Evolutionary conservation across 108 stramenopile genomes (phyloP).

Genomic region (Nitzschia sp.): DNA sequence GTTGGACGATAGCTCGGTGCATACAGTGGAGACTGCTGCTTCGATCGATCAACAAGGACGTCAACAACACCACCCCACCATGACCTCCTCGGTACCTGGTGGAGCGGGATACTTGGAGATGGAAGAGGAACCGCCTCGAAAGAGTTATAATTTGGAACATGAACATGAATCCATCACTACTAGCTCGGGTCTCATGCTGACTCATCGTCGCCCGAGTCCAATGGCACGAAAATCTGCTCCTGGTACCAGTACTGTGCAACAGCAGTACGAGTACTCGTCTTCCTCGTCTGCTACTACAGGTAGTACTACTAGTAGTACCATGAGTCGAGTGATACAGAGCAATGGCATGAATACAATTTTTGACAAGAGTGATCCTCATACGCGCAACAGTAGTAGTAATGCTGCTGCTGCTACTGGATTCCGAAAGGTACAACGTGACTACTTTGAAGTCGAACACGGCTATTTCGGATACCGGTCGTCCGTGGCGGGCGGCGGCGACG

Average conservation of each 20-base stretch:
- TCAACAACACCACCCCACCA: constrained; percentile 5
- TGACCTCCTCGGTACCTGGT: constrained; percentile 19
- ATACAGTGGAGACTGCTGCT: neutral
- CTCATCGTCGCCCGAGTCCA: constrained; percentile 34
- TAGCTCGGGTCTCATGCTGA: constrained; percentile 53
- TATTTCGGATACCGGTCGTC: constrained; percentile 4
- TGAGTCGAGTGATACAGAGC: too few relatives aligned
- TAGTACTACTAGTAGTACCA: too few relatives aligned
- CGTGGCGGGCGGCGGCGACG: constrained; percentile 5
- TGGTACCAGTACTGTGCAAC: neutral
- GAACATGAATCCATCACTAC: constrained; percentile 44
- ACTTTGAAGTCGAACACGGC: constrained; percentile 46
- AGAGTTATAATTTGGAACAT: neutral
- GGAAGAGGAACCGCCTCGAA: constrained; percentile 49
- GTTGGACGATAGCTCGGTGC: constrained; percentile 11
- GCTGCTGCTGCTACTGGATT: constrained; percentile 2
- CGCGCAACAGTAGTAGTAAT: neutral
- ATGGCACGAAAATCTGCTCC: neutral
- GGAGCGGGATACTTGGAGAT: constrained; percentile 51
- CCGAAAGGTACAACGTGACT: constrained; percentile 25
- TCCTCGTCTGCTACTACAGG: too few relatives aligned
- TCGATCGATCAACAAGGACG: neutral
- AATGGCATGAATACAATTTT: constrained; percentile 12
- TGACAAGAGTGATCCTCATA: constrained; percentile 1
- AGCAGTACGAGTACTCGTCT: neutral